Conservation (phyloP, 306 rosid species). For the Ormosia semicastrata region DNA sequence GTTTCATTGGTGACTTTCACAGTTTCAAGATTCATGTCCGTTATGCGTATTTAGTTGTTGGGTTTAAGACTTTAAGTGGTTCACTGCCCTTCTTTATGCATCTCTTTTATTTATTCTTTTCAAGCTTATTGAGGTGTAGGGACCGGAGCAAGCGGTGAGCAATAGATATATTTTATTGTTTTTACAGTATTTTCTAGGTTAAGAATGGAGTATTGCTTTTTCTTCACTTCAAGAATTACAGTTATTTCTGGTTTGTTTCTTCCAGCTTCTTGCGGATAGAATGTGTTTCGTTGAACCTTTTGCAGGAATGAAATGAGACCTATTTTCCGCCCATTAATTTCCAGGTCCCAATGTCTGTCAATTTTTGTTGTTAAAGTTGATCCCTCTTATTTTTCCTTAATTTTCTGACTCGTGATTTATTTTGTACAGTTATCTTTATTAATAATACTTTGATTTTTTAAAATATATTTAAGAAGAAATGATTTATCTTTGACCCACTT, state of each 20-base stretch:
- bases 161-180: neutral
- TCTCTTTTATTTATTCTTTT: neutral
- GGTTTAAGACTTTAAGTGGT: neutral
- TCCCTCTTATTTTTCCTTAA: neutral
- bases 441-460: neutral
- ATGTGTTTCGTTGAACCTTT: neutral
- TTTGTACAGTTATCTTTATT: neutral
- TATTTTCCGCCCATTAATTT: slow-evolving; percentile 21
- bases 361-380: neutral
- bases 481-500: neutral
- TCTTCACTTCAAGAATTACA: neutral
- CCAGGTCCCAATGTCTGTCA: neutral
- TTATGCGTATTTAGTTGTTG: neutral
- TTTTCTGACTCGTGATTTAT: neutral
- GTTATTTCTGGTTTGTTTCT: neutral
- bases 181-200: neutral
- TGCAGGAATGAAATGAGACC: slow-evolving; percentile 26
- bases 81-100: neutral
- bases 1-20: neutral
- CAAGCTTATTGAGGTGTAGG: neutral
- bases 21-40: neutral
- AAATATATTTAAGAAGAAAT: neutral
- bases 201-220: neutral
- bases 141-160: neutral
- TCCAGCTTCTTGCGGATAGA: neutral